Evolutionary conservation across 2,329 filamentous ascomycete species (phyloP).

Genomic region (Hymenoscyphus salicellus): DNA sequence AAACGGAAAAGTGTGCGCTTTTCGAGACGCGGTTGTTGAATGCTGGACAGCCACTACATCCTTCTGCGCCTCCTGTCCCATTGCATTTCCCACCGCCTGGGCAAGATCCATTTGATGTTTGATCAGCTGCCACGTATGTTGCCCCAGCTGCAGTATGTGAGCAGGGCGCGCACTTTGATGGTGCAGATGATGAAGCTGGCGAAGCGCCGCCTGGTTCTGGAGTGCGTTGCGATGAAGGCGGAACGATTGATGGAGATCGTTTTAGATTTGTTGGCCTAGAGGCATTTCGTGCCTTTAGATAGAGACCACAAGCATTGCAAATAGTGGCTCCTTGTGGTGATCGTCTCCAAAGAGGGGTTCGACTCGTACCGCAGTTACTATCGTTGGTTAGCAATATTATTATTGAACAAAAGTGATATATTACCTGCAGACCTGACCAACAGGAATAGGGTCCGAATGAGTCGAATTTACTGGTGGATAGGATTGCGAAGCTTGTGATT

Average conservation of each 20-base stretch:
- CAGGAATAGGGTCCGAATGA: conserved; percentile 37
- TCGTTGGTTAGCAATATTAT: conserved; percentile 19
- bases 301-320: conserved; percentile 95
- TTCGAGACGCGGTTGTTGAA: conserved; percentile 97
- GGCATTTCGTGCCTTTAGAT: conserved; percentile 89
- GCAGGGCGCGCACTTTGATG: conserved; percentile 35
- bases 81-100: conserved; percentile 94
- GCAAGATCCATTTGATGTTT: conserved; percentile 78
- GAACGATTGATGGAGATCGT: conserved; percentile 59
- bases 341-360: conserved; percentile 90
- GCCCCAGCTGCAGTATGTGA: conserved; percentile 46
- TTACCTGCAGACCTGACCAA: conserved; percentile 71
- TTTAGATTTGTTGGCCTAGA: conserved; percentile 87
- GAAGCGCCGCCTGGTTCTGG: conserved; percentile 25
- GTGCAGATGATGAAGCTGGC: conserved; percentile 19
- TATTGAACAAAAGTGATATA: conserved; percentile 27
- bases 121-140: conserved; percentile 75
- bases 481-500: conserved; percentile 15
- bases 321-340: conserved; percentile 92
- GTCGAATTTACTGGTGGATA: conserved; percentile 12
- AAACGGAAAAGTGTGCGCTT: conserved; percentile 66
- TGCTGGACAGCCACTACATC: conserved; percentile 91
- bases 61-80: conserved; percentile 90
- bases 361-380: conserved; percentile 93
- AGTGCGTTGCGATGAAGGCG: conserved; percentile 25